Base-by-base conservation (phyloP, 1,284 basidiomycete genomes). In the Ustilago hordei region DNA sequence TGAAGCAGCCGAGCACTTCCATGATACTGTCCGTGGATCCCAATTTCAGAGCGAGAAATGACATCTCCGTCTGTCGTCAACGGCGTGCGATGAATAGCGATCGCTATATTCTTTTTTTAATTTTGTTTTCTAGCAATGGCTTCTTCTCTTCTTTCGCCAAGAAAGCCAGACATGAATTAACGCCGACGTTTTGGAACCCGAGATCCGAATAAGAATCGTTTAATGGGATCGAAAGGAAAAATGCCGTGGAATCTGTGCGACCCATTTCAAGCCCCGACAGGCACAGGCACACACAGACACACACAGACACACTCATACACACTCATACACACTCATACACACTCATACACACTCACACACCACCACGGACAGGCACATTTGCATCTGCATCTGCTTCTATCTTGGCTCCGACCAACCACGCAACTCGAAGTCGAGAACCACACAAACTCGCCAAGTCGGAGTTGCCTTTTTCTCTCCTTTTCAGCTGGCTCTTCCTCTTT, bases 171-270 rank as follows among this genome's bases (percentile, higher is more conserved):
- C 31, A 32, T 15, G 13, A 35, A 15, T 43, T 11, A 43, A 53
- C 13, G 50, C 50, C 62, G 55, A 64, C 11, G n/a, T 31, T 58
- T 19, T 35, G 62, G 55, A 58, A 53, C 62, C 62, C 62, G 62
- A 64, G 62, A 64, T 64, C 62, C 62, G 62, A 52, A 28, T 28
- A 53, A 48, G 28, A 19, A 48, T 8, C 47, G n/a, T 19, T 11
- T 17, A 39, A 39, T 11, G 23, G 23, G 23, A 28, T 28, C 3
- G 3, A 28, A 28, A 28, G 23, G 23, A 39, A 13, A 45, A 48
- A 54, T 12, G 50, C 50, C 31, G 32, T 53, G 31, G 32, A 53
- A 53, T 28, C 52, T 54, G 53, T 4, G 23, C 41, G 17, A 23
- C 23, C n/a, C 17, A 36, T 45, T 63, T 55, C 43, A 45, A 63